Evolutionary conservation across 2,329 filamentous ascomycete species (phyloP), one percentile per base, ranked within the genome.

Genomic region (Pestalotiopsis sp.): DNA sequence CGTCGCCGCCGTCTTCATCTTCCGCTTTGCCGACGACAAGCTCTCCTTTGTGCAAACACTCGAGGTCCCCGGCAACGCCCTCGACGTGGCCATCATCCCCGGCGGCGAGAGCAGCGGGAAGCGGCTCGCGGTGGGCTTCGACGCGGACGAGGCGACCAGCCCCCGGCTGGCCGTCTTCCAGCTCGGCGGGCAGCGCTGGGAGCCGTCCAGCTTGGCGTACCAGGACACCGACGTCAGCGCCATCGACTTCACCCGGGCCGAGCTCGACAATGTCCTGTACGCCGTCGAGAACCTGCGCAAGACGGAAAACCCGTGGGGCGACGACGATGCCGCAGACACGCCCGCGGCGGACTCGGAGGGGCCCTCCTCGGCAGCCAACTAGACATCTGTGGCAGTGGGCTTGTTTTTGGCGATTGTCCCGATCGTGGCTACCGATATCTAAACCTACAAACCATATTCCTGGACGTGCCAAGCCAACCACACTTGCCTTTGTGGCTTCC

Each of bases 1-100:
- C 45, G 77, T 87, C 67, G 87, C 89, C 69, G 92, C 86, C 56
- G 81, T 97, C 9, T 90, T 95, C 78, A 81, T 87, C 67, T 92
- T 91, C 81, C 80, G 81, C n/a, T 82, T 92, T 49, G 13, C 76
- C 73, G 5, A 78, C 78, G n/a, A 70, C 77, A 1, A 78, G 86
- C 82, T 94, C 56, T 78, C 81, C 9, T 82, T 86, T 70, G 78
- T 79, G 7, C 80, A 84, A 61, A 86, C 85, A 65, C 75, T 94
- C 66, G 78, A 83, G 52, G 78, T 94, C 4, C 82, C 85, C 2
- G 91, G 91, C 7, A 94, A 93, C 74, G 87, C 90, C 0, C 85
- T 95, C 4, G 87, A 90, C 75, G 75, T 86, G 12, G 75, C 78
- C 36, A 70, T 79, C n/a, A 67, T 79, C 12, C 62, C 71, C 75